Base-by-base conservation (phyloP, 2,329 filamentous ascomycete genomes). In the Cyphellophora attinorum region DNA sequence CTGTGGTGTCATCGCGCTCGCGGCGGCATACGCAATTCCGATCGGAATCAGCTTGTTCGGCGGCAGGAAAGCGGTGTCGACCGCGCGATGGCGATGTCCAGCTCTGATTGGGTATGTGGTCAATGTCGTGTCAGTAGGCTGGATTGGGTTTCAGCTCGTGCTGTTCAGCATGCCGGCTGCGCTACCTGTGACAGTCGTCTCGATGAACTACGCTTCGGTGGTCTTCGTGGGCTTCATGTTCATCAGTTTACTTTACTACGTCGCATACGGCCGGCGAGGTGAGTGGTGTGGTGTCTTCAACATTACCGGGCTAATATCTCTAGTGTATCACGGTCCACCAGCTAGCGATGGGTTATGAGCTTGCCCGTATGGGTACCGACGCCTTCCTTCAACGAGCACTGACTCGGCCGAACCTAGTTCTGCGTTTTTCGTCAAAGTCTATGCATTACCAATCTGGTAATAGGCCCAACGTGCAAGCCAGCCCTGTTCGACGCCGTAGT, bases 131-230 rank as follows among this genome's bases (percentile, higher is more conserved):
- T 61, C 70, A 0, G 41, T 73, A 3, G 41, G 51, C 2, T 74
- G 69, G 69, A 72, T 72, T 39, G 37, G 47, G 3, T 72, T 72
- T 37, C 67, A 72, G 47, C 43, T 70, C 19, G 59, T 73, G 2
- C 47, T 76, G 3, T 76, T 75, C 50, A 68, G 62, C 23, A 64
- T 61, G 53, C 73, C 73, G 2, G 66, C 61, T 11, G 64, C 65
- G 17, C 54, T 71, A 32, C 71, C 72, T 3, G 69, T 72, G 38
- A 71, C 62, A 2, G 58, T 58, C 1, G 64, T 57, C 1, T 65
- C 65, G 34, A 73, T 71, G 55, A 76, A 75, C 42, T 76, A 76
- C 47, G 70, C 71, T 2, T 62, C 61, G 27, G 72, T 75, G 1
- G 72, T 78, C 2, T 68, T 77, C 41, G 61, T 69, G 5, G 56